A percentile compares a stretch with the other conserved stretches of the same genome.
Evolutionary conservation across 306 rosid genomes (phyloP).

Genomic region (Glycine latifolia): DNA sequence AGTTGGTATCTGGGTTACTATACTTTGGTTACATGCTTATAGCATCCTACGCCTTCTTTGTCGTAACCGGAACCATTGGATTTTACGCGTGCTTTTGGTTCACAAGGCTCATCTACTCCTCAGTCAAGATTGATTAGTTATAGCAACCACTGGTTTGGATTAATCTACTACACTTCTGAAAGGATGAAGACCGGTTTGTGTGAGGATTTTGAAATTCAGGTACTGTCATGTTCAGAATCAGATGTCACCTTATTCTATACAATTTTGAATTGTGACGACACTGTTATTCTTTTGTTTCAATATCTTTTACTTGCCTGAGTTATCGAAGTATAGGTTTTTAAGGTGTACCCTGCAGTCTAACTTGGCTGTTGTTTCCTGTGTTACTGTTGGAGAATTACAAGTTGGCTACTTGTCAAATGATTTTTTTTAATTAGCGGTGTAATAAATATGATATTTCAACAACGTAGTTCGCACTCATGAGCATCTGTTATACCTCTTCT

Average conservation of each 20-base stretch:
- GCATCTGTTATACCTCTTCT: background rate
- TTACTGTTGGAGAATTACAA: constrained; percentile 16
- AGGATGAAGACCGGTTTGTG: constrained; percentile 55
- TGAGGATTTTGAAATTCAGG: constrained; percentile 67
- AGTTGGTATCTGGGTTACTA: constrained; percentile 82
- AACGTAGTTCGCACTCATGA: background rate
- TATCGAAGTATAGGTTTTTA: constrained; percentile 43
- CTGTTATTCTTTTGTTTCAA: constrained; percentile 67
- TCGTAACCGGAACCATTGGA: constrained; percentile 92
- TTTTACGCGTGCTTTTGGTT: constrained; percentile 98
- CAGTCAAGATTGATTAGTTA: constrained; percentile 86
- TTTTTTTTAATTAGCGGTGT: constrained; percentile 27
- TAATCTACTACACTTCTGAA: constrained; percentile 41
- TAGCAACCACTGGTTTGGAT: constrained; percentile 41
- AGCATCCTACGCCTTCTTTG: constrained; percentile 93
- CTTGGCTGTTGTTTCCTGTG: constrained; percentile 35
- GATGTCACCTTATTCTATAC: constrained; percentile 75
- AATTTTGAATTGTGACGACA: constrained; percentile 71
- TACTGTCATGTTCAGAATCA: constrained; percentile 60
- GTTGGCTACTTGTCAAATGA: background rate
- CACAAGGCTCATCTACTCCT: constrained; percentile 97
- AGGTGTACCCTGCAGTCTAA: constrained; percentile 35
- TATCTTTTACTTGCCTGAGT: constrained; percentile 56
- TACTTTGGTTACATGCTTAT: constrained; percentile 98
- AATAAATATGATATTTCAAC: background rate